phyloP scores from a whole-genome alignment of 176 grass and related monocot genomes.

The Eleusine indica region DNA sequence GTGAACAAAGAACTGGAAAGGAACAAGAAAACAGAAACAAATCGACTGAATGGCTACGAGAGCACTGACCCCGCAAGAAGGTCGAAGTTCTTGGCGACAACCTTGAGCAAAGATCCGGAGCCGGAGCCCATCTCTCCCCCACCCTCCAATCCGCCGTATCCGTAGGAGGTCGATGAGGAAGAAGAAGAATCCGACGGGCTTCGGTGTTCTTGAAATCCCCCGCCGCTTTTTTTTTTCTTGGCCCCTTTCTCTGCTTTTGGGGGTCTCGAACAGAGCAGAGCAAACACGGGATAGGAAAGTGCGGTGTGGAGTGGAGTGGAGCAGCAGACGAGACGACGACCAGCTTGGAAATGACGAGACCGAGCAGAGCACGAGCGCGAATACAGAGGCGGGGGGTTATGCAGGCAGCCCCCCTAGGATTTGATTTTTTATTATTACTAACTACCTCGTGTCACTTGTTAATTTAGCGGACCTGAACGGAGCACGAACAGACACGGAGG shows the following conservation, averaged over 20 bases:
- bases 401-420: neutral
- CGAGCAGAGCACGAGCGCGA: conserved; percentile 32
- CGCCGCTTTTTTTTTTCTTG: neutral
- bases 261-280: conserved; percentile 38
- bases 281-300: conserved; percentile 34
- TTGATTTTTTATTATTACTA: neutral
- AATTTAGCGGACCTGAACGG: no score
- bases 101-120: conserved; percentile 68
- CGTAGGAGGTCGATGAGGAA: neutral
- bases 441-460: neutral
- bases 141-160: neutral
- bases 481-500: no score
- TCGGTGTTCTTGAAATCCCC: conserved; percentile 5
- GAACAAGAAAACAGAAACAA: neutral
- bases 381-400: conserved; percentile 14
- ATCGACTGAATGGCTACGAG: neutral
- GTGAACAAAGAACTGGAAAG: neutral
- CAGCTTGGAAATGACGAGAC: conserved; percentile 34
- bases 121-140: conserved; percentile 26
- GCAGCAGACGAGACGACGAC: conserved; percentile 18
- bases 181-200: neutral
- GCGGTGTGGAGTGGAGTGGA: conserved; percentile 14
- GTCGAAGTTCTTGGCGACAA: conserved; percentile 70
- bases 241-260: conserved; percentile 45
- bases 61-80: conserved; percentile 66